Conservation (phyloP, 257 asterid genomes). For the Marsdenia floribunda region DNA sequence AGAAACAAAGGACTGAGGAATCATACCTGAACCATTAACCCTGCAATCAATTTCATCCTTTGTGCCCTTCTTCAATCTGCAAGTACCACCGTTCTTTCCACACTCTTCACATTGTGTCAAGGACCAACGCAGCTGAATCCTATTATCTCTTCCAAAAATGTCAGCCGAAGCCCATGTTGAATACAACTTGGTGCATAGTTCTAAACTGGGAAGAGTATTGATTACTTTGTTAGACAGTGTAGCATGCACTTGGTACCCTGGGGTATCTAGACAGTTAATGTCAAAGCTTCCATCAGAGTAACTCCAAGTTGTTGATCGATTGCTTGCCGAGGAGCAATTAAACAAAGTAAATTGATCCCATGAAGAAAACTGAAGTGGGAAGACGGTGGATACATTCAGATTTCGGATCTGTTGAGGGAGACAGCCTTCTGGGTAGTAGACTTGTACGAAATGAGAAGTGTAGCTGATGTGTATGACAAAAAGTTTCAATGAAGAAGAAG, state of each 20-base stretch:
- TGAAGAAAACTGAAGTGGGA: background rate
- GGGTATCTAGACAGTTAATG: background rate
- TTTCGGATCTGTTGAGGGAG: background rate
- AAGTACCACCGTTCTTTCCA: constrained; percentile 4
- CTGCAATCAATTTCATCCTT: no score
- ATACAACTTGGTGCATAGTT: constrained; percentile 19
- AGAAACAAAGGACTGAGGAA: no score
- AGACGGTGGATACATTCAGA: background rate
- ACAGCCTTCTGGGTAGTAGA: background rate
- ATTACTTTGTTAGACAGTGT: rapidly evolving
- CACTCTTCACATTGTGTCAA: background rate
- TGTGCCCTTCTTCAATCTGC: no score
- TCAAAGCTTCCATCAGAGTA: background rate
- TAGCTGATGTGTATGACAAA: constrained; percentile 1
- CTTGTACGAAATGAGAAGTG: background rate
- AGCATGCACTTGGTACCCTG: constrained; percentile 10
- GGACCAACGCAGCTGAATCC: constrained; percentile 1
- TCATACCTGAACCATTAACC: no score
- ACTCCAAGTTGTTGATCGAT: background rate
- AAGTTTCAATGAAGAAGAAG: background rate
- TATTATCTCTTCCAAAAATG: background rate
- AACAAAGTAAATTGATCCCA: background rate
- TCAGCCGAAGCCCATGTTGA: background rate
- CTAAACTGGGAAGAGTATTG: background rate
- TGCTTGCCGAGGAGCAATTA: constrained; percentile 2